phyloP scores from a whole-genome alignment of 2,329 filamentous ascomycete genomes.

The Dactylonectria estremocensis region DNA sequence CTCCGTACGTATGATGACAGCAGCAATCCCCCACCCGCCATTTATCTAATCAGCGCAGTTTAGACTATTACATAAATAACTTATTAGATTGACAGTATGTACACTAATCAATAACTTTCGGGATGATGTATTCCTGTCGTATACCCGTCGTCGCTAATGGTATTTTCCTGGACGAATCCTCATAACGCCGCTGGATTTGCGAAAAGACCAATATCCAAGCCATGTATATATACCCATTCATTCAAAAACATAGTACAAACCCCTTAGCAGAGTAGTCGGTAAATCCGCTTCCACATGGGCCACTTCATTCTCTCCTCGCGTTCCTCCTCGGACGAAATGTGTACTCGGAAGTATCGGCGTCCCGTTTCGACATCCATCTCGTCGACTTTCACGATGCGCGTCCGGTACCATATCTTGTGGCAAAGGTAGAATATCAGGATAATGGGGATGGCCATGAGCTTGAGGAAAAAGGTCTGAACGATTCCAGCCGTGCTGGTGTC shows the following conservation, averaged over 20 bases:
- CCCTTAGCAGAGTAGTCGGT: conserved; percentile 78
- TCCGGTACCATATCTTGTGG: conserved; percentile 84
- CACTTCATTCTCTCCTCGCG: conserved; percentile 78
- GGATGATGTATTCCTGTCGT: conserved; percentile 1
- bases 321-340: conserved; percentile 84
- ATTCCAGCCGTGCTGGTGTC: conserved; percentile 60
- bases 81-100: no score
- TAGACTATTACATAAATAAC: no score
- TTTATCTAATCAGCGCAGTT: no score
- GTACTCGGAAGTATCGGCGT: conserved; percentile 85
- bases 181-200: conserved; percentile 29
- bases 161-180: conserved; percentile 29
- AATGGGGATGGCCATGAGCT: conserved; percentile 79
- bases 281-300: conserved; percentile 84
- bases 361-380: conserved; percentile 93
- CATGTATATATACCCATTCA: background rate
- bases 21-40: no score
- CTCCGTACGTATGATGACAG: no score
- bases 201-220: conserved; percentile 11
- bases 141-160: conserved; percentile 10
- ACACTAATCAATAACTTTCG: background rate
- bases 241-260: background rate
- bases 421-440: conserved; percentile 77
- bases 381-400: conserved; percentile 73
- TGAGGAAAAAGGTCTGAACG: conserved; percentile 79